A percentile compares a stretch with the other conserved stretches of the same genome.
Conservation (phyloP, 805 yeast genomes). For the Cephaloascus fragrans region DNA sequence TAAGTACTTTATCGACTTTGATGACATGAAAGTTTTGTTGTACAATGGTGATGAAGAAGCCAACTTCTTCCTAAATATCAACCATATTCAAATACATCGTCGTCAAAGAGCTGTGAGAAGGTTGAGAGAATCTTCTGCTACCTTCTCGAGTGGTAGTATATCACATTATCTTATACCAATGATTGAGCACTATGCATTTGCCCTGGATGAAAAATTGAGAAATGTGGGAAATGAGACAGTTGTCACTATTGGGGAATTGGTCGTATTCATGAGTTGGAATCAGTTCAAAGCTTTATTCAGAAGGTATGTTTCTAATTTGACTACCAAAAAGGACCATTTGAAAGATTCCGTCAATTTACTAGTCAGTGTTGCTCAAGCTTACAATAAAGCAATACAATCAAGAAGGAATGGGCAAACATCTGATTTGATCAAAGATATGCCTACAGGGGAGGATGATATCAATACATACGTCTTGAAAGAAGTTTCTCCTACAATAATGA, state of each 20-base stretch:
- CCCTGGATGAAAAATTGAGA: conserved; percentile 47
- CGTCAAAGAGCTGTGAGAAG: conserved; percentile 77
- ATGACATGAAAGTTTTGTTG: conserved; percentile 57
- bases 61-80: conserved; percentile 66
- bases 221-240: conserved; percentile 61
- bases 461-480: conserved; percentile 40
- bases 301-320: conserved; percentile 48
- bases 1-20: conserved; percentile 36
- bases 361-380: conserved; percentile 44
- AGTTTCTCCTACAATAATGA: conserved; percentile 51
- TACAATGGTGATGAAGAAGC: conserved; percentile 72
- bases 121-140: conserved; percentile 36
- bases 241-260: conserved; percentile 47
- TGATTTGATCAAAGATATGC: conserved; percentile 16
- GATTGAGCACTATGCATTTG: conserved; percentile 67
- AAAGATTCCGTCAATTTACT: conserved; percentile 52
- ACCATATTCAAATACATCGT: conserved; percentile 77
- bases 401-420: conserved; percentile 3
- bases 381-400: conserved; percentile 22
- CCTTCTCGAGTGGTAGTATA: conserved; percentile 46
- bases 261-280: conserved; percentile 57
- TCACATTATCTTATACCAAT: conserved; percentile 80
- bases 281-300: conserved; percentile 70
- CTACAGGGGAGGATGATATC: conserved; percentile 14
- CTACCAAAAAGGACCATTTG: conserved; percentile 33